Evolutionary conservation across 345 rosid species (phyloP).

Genomic region (Ceriops tagal): DNA sequence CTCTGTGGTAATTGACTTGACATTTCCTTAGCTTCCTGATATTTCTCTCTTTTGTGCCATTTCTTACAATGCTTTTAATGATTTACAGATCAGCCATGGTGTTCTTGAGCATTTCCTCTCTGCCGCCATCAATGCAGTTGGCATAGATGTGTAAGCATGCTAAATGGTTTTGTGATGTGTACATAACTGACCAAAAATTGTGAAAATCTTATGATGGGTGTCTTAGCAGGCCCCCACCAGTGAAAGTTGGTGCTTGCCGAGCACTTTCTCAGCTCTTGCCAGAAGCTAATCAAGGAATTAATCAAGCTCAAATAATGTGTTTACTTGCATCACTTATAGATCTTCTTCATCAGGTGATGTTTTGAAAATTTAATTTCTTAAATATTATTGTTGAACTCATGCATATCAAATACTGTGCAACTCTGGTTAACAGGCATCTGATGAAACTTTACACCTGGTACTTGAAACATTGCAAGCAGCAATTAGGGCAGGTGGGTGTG

Average conservation of each 20-base stretch:
- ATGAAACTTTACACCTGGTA: conserved; percentile 79
- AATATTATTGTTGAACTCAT: conserved; percentile 11
- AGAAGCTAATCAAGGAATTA: conserved; percentile 48
- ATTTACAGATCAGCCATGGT: conserved; percentile 59
- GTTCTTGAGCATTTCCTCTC: conserved; percentile 61
- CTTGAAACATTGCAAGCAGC: conserved; percentile 85
- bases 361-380: conserved; percentile 3
- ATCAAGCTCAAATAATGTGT: conserved; percentile 60
- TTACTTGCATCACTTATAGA: conserved; percentile 71
- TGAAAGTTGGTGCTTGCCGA: conserved; percentile 91
- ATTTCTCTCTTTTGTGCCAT: conserved; percentile 2
- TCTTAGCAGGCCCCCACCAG: conserved; percentile 70
- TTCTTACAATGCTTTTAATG: conserved; percentile 16
- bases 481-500: conserved; percentile 63
- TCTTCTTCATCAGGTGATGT: conserved; percentile 77
- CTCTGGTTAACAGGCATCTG: conserved; percentile 64
- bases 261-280: conserved; percentile 83
- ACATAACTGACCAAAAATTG: conserved; percentile 4
- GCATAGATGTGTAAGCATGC: conserved; percentile 69
- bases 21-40: conserved; percentile 19
- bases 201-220: conserved; percentile 20
- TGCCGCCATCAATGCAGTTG: conserved; percentile 67
- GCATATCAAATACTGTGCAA: conserved; percentile 16
- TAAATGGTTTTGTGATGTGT: conserved; percentile 15
- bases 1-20: conserved; percentile 55